These are phyloP conservation scores for Venturia asperata DNA, from an alignment of 2,329 filamentous ascomycete species.

Conservation along the genomic window DNA sequence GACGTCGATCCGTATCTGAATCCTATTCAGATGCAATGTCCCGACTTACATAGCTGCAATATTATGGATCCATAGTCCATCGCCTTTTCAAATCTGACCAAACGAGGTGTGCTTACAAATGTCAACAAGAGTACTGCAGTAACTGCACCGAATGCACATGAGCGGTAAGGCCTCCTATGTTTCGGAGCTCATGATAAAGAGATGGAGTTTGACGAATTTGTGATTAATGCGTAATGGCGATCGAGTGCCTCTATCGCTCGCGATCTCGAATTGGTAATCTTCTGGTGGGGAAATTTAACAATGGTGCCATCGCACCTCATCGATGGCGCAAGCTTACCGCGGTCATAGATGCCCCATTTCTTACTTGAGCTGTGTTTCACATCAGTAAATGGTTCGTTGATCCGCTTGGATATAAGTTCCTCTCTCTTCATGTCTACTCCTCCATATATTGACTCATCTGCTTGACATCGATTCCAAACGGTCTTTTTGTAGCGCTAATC, in stretches of 20 bases:
- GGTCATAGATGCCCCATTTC: neutral
- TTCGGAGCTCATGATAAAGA: neutral
- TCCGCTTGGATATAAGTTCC: no score
- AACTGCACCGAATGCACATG: neutral
- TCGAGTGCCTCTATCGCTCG: neutral
- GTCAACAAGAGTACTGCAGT: no score
- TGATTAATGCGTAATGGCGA: neutral
- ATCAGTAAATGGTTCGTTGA: neutral
- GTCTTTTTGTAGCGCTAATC: no score
- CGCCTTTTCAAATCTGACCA: neutral
- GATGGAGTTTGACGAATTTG: neutral
- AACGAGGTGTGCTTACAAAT: neutral
- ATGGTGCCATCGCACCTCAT: slow-evolving; percentile 14
- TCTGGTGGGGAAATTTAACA: neutral
- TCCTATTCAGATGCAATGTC: neutral
- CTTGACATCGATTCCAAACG: neutral
- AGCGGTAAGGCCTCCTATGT: neutral
- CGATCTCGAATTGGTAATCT: neutral
- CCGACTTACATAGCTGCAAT: neutral
- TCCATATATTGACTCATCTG: neutral
- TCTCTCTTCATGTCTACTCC: neutral
- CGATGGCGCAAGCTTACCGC: neutral
- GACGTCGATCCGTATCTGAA: neutral
- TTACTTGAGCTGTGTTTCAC: neutral
- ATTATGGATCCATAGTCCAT: neutral